Conservation (phyloP, 1,139 yeast genomes). For the Zygosaccharomyces pseudobailii region DNA sequence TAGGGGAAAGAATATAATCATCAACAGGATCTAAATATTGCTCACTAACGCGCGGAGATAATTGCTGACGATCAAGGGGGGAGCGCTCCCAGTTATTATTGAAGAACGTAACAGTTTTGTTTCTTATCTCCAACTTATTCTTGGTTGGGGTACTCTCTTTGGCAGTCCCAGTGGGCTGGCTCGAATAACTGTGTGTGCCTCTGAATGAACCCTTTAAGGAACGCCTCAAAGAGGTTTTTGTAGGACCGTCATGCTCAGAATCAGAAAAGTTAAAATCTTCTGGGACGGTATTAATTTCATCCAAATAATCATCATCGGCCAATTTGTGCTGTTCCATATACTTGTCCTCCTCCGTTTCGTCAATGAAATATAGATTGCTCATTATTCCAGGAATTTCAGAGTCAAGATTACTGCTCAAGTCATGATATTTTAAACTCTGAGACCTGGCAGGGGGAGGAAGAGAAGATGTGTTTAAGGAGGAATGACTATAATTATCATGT, state of each 20-base stretch:
- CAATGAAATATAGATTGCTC: conserved; percentile 33
- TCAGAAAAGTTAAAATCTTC: conserved; percentile 55
- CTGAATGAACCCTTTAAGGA: conserved; percentile 24
- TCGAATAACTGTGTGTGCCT: conserved; percentile 33
- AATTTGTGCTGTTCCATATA: conserved; percentile 19
- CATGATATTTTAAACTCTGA: conserved; percentile 31
- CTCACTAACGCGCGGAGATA: conserved; percentile 6
- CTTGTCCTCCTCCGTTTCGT: conserved; percentile 34
- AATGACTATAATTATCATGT: conserved; percentile 1
- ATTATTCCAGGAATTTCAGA: conserved; percentile 31
- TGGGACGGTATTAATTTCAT: conserved; percentile 54
- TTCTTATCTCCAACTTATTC: conserved; percentile 47
- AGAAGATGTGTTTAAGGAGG: conserved; percentile 2
- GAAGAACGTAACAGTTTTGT: conserved; percentile 57
- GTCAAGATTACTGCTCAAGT: conserved; percentile 30
- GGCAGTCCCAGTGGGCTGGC: conserved; percentile 30
- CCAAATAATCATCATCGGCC: conserved; percentile 37
- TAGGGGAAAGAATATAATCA: conserved; percentile 8
- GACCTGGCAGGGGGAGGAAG: conserved; percentile 30
- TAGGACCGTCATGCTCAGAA: conserved; percentile 25
- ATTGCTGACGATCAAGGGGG: conserved; percentile 7
- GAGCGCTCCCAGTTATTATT: conserved; percentile 21
- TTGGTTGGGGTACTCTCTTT: conserved; percentile 33
- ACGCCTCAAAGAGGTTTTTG: conserved; percentile 21
- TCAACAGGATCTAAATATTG: conserved; percentile 3